Conservation (phyloP, 176 grass and related monocot genomes). For the Rhynchospora tenuis region DNA sequence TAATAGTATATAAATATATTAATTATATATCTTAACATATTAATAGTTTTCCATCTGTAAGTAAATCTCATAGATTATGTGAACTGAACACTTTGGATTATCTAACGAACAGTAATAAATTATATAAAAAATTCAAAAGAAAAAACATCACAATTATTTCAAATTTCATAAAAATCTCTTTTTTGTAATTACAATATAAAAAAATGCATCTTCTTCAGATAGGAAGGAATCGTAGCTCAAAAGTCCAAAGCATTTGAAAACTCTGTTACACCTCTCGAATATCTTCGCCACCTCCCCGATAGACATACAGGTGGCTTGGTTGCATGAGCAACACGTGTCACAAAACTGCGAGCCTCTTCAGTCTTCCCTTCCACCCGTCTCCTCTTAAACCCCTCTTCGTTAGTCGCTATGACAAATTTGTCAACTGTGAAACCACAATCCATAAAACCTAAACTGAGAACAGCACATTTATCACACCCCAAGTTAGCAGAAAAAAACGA, state of each 20-base stretch:
- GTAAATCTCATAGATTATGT: not conserved
- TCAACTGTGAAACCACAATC: not conserved
- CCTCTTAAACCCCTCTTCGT: conserved; percentile 18
- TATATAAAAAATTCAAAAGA: not conserved
- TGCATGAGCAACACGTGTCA: conserved; percentile 28
- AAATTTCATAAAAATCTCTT: no score
- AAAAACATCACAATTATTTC: not conserved
- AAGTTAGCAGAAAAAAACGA: not conserved
- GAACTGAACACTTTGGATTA: not conserved
- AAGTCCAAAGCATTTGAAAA: not conserved
- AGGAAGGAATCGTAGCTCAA: not conserved
- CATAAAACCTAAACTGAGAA: not conserved
- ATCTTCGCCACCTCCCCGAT: not conserved
- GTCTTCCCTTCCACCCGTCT: conserved; percentile 30
- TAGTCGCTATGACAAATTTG: not conserved
- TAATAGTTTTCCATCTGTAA: not conserved
- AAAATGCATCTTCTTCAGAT: not conserved
- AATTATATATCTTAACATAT: not conserved
- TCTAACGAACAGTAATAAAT: not conserved
- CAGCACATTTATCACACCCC: not conserved
- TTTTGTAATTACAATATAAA: not conserved
- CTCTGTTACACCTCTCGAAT: not conserved
- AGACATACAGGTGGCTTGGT: conserved; percentile 26
- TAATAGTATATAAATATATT: not conserved
- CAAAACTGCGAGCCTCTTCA: conserved; percentile 31